Evolutionary conservation across 805 yeast genomes (phyloP).

Genomic region (Pichia ethanolica): DNA sequence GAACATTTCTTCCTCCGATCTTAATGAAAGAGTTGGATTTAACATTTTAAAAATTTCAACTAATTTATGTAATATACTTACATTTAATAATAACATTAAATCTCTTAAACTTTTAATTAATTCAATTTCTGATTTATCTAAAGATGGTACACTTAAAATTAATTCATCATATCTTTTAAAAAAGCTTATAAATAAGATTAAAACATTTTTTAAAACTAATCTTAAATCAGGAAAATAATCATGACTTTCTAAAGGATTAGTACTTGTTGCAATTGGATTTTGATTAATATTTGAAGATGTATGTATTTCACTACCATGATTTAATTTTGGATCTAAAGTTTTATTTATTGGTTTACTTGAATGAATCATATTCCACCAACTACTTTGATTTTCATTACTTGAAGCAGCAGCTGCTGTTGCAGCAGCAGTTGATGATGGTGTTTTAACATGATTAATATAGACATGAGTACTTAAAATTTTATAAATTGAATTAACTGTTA

Average conservation of each 20-base stretch:
- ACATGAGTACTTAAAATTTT: slow-evolving; percentile 20
- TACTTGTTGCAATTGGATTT: slow-evolving; percentile 2
- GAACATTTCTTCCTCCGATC: slow-evolving; percentile 4
- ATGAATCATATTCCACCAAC: slow-evolving; percentile 7
- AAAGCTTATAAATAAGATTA: slow-evolving; percentile 20
- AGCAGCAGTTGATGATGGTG: slow-evolving; percentile 3
- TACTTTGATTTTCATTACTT: neutral
- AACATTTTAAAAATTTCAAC: slow-evolving; percentile 20
- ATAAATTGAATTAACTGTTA: neutral
- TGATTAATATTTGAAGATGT: neutral
- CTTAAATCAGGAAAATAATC: slow-evolving; percentile 24
- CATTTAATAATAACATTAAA: slow-evolving; percentile 21
- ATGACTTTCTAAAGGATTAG: slow-evolving; percentile 8
- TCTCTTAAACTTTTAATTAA: slow-evolving; percentile 9
- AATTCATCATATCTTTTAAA: slow-evolving; percentile 12
- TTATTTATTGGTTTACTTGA: neutral
- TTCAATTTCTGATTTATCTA: neutral
- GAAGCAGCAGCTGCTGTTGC: slow-evolving; percentile 3
- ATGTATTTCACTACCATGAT: too few species aligned
- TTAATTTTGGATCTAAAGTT: slow-evolving; percentile 1
- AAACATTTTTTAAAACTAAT: slow-evolving; percentile 23
- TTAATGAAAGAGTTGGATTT: slow-evolving; percentile 15
- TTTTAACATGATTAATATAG: slow-evolving; percentile 20
- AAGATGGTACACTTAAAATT: neutral
- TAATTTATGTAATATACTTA: slow-evolving; percentile 25